These are phyloP conservation scores for Arthrobotrys entomopaga DNA, from an alignment of 2,329 filamentous ascomycete species.

Conservation along the genomic window DNA sequence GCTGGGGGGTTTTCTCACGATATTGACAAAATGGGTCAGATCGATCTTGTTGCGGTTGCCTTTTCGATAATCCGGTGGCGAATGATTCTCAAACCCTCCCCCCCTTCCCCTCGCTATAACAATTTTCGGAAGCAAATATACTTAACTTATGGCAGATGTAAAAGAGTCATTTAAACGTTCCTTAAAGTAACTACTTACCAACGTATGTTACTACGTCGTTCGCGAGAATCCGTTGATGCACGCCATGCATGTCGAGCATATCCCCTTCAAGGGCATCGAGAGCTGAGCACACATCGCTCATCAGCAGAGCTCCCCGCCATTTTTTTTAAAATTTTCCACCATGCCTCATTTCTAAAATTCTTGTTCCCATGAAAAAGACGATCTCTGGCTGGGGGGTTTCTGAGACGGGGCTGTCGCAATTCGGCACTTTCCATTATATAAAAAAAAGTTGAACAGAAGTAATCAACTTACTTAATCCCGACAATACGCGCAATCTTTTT, in stretches of 20 bases:
- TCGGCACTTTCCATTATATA: slow-evolving; percentile 27
- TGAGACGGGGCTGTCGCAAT: slow-evolving; percentile 27
- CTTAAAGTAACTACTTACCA: too few species aligned
- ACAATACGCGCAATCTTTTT: too few species aligned
- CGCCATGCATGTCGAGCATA: slow-evolving; percentile 27
- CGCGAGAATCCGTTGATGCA: neutral
- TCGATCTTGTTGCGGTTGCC: neutral
- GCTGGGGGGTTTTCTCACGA: neutral
- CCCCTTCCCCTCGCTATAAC: too few species aligned
- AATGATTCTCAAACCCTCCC: neutral
- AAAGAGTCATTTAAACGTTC: too few species aligned
- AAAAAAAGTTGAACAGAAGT: neutral
- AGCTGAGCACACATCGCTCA: slow-evolving; percentile 15
- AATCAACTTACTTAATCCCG: too few species aligned
- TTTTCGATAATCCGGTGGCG: slow-evolving; percentile 16
- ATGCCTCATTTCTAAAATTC: too few species aligned
- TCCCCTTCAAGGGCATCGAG: slow-evolving; percentile 14
- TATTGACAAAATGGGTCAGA: neutral
- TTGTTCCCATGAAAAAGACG: slow-evolving; percentile 6
- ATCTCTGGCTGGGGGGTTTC: neutral
- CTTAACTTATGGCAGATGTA: too few species aligned
- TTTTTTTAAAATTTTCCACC: slow-evolving; percentile 9
- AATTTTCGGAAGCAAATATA: neutral
- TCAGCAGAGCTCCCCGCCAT: slow-evolving; percentile 28
- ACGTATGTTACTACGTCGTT: too few species aligned